Conservation (phyloP, 2,329 filamentous ascomycete genomes). For the Macrophomina pseudophaseolina region DNA sequence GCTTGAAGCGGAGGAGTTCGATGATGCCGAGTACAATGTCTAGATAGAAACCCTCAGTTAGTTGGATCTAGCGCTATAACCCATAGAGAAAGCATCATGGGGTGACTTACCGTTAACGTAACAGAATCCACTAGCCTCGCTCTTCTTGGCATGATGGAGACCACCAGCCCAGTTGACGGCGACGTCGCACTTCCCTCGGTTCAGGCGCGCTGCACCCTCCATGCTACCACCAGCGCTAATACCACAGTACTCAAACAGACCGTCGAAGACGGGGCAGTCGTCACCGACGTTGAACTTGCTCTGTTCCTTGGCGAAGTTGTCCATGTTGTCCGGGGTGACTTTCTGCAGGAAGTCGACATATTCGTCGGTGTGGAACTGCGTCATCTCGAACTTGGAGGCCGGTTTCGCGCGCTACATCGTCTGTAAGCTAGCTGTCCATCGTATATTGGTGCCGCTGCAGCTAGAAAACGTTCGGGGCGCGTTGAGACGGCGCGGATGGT, state of each 20-base stretch:
- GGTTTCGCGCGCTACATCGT: constrained; percentile 46
- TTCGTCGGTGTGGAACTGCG: constrained; percentile 74
- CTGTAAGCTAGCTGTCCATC: constrained; percentile 10
- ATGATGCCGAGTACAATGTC: constrained; percentile 71
- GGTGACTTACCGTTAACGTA: constrained; percentile 50
- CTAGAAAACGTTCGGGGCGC: constrained; percentile 20
- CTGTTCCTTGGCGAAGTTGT: constrained; percentile 87
- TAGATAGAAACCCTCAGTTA: constrained; percentile 35
- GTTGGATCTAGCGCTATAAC: not conserved
- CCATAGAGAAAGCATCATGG: not conserved
- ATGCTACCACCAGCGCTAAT: constrained; percentile 73
- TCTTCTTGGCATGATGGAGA: constrained; percentile 56
- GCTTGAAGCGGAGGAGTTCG: constrained; percentile 67
- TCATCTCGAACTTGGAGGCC: constrained; percentile 73
- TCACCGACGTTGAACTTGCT: constrained; percentile 74
- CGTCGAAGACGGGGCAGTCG: constrained; percentile 69
- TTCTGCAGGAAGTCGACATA: constrained; percentile 78
- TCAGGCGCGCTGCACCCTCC: constrained; percentile 72
- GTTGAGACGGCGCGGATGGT: not conserved
- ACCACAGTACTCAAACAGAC: constrained; percentile 72
- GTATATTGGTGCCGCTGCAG: constrained; percentile 14
- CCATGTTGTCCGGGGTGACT: constrained; percentile 99
- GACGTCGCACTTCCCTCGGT: constrained; percentile 71
- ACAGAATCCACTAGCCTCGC: constrained; percentile 54
- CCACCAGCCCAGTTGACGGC: constrained; percentile 61